A percentile compares a stretch with the other conserved stretches of the same genome.
Conservation (phyloP, 306 rosid species). For the Dryas alaskensis region DNA sequence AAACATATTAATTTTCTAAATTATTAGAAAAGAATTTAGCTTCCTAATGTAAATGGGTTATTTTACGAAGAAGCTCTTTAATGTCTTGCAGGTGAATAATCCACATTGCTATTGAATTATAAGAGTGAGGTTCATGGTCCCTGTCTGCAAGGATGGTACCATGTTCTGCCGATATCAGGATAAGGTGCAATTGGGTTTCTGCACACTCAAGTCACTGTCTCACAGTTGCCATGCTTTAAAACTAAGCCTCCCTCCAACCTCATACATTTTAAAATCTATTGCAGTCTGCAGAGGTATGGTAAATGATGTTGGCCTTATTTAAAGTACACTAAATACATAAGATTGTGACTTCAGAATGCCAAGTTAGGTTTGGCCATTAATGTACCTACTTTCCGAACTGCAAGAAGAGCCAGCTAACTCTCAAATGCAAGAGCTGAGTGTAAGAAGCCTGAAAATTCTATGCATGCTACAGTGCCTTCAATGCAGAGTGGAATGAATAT, state of each 20-base stretch:
- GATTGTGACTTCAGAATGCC: constrained; percentile 18
- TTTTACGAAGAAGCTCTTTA: neutral
- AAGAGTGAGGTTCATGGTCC: constrained; percentile 30
- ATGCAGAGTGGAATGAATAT: no score
- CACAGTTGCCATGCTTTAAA: constrained; percentile 16
- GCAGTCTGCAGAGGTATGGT: constrained; percentile 21
- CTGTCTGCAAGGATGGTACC: constrained; percentile 21
- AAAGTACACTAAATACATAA: neutral
- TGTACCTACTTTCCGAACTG: neutral
- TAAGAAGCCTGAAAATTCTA: constrained; percentile 10
- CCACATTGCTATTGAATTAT: constrained; percentile 22
- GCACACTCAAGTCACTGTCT: constrained; percentile 40
- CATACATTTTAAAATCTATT: neutral
- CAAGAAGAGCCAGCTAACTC: neutral
- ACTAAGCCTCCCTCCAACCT: neutral
- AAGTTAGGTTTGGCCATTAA: constrained; percentile 24
- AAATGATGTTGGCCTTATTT: constrained; percentile 15
- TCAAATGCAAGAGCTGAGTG: no score
- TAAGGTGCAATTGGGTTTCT: constrained; percentile 33
- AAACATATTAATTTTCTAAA: no score
- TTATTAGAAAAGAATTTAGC: no score
- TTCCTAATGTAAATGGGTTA: no score
- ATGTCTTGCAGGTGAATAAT: constrained; percentile 5
- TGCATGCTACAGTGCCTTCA: neutral
- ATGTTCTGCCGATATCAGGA: constrained; percentile 27